Evolutionary conservation across 2,329 filamentous ascomycete genomes (phyloP).

Genomic region (Biscogniauxia sp.): DNA sequence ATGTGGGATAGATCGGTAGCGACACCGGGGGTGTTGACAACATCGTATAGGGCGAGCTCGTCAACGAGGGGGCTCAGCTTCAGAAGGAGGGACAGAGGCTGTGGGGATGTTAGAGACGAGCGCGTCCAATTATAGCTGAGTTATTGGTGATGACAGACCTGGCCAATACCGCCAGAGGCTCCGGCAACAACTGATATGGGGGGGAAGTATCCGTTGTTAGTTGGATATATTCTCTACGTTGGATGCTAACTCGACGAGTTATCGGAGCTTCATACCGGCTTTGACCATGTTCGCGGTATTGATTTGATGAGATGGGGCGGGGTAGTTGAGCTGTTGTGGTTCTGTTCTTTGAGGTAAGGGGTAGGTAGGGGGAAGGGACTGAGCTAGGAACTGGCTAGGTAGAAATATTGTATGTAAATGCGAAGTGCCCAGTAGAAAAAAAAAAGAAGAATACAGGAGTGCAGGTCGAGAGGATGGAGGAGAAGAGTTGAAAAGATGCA

Average conservation of each 20-base stretch:
- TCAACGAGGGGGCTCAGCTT: constrained; percentile 87
- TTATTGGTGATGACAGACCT: constrained; percentile 57
- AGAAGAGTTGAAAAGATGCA: not conserved
- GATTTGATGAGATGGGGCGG: constrained; percentile 27
- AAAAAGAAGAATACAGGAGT: not conserved
- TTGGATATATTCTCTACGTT: not conserved
- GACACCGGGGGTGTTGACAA: constrained; percentile 97
- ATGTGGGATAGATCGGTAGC: constrained; percentile 97
- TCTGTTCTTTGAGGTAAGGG: not conserved
- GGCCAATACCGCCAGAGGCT: constrained; percentile 96
- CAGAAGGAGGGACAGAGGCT: constrained; percentile 95
- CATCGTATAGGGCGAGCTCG: constrained; percentile 97
- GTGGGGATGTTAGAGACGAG: constrained; percentile 17
- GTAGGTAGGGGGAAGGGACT: too few relatives aligned
- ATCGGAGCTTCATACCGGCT: constrained; percentile 46
- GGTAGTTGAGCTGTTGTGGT: constrained; percentile 21
- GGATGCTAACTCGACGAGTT: too few relatives aligned
- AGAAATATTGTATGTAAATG: too few relatives aligned
- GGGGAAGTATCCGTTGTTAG: constrained; percentile 6
- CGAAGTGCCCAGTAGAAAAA: not conserved
- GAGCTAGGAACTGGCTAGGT: not conserved
- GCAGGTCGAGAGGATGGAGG: constrained; percentile 11
- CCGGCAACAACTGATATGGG: constrained; percentile 73
- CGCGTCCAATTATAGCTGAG: constrained; percentile 5
- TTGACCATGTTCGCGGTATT: constrained; percentile 52